phyloP scores from a whole-genome alignment of 441 rosid genomes.

The Flueggea neowawraea region DNA sequence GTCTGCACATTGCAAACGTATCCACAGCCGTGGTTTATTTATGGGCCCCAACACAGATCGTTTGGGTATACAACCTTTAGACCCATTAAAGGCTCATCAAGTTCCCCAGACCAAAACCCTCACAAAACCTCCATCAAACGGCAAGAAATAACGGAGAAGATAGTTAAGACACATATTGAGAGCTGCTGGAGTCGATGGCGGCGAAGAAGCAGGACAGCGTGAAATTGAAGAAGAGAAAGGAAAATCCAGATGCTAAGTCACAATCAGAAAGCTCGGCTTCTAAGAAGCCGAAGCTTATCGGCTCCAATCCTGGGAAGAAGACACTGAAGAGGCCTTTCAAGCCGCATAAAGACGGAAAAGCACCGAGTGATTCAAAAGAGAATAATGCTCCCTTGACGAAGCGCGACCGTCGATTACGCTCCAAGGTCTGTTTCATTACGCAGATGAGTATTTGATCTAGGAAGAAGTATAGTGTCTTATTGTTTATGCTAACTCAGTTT shows the following conservation, averaged over 20 bases:
- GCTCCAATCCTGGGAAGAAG: conserved; percentile 22
- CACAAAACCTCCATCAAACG: conserved; percentile 13
- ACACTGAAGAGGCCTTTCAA: conserved; percentile 24
- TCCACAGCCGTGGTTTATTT: too few species aligned
- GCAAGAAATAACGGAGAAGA: background rate
- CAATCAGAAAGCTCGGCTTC: conserved; percentile 18
- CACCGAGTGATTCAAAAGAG: conserved; percentile 19
- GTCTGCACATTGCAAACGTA: too few species aligned
- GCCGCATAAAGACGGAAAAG: conserved; percentile 4
- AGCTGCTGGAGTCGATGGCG: conserved; percentile 43
- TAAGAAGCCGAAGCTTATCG: conserved; percentile 54
- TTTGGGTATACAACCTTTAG: background rate
- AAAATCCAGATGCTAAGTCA: conserved; percentile 26
- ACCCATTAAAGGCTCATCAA: background rate
- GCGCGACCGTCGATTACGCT: conserved; percentile 61
- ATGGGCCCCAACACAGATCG: too few species aligned
- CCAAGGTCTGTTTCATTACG: conserved; percentile 46
- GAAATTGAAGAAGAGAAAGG: conserved; percentile 58
- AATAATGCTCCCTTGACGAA: conserved; percentile 30
- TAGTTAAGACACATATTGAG: background rate
- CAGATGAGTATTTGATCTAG: background rate
- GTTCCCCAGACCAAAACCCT: conserved; percentile 23
- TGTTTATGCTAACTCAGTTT: background rate
- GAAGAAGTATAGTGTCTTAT: background rate
- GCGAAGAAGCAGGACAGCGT: conserved; percentile 33